Base-by-base conservation (phyloP, 371 early-diverging fungal species). In the Sporodiniella umbellata region DNA sequence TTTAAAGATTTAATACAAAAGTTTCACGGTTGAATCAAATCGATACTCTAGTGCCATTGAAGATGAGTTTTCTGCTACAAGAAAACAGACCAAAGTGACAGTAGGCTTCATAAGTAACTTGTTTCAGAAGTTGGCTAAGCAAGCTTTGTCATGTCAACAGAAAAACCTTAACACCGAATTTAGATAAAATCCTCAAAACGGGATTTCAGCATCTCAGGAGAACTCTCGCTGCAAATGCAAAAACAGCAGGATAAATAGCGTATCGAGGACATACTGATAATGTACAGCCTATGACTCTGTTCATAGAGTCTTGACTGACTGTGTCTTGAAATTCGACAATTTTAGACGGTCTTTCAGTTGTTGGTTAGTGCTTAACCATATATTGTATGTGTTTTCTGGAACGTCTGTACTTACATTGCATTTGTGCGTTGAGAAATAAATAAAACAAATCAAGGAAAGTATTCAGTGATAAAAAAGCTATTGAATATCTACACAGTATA, bases 121-220 rank as follows among this genome's bases (percentile, higher is more conserved):
- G 19, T 19, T 39, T 25, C 25, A 5, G 19, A 14, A 40, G 25
- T 38, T 17, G 15, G 15, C 26, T 26, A n/a, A 49, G 38, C 4
- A 40, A 49, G 33, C 42, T 51, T 42, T 42, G 33, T n/a, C 42
- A 51, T 26, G 42, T 42, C 18, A 51, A 42, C 3, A 51, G 21
- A 21, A 28, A 51, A 6, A 42, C 33, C 51, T 51, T 51, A n/a
- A 33, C 43, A 42, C 51, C 40, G 51, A 51, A 49, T 49, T 39
- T 42, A 1, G 43, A 42, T 19, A 31, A 31, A 42, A 51, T 42
- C 42, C 33, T 33, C 11, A 51, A 30, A 51, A 51, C 22, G 51
- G 43, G 42, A 28, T 42, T 51, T 25, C 42, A 51, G 12, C 38
- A 51, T 0, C 51, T 15, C 42, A 12, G 40, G 21, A 1, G 28